These are phyloP conservation scores for Rhodosporidiobolus odoratus DNA, from an alignment of 768 basidiomycete species.

Conservation along the genomic window DNA sequence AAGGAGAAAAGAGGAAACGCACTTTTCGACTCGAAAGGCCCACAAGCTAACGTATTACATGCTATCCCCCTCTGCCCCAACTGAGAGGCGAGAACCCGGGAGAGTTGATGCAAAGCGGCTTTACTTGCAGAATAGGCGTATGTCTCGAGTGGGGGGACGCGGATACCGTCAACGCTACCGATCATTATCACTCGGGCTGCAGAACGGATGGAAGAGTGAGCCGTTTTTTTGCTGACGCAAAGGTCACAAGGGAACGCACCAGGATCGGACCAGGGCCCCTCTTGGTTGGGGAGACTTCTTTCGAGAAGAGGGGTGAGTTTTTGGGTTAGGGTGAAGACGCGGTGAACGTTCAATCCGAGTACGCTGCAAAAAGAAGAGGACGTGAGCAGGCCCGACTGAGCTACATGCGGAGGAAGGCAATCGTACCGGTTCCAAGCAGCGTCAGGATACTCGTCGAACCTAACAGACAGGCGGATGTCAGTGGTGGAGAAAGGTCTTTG, in stretches of 20 bases:
- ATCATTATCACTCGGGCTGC: slow-evolving; percentile 50
- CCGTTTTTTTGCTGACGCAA: not conserved
- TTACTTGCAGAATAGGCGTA: slow-evolving; percentile 66
- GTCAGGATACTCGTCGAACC: slow-evolving; percentile 30
- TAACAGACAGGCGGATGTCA: not conserved
- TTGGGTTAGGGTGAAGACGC: slow-evolving; percentile 63
- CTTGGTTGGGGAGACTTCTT: slow-evolving; percentile 44
- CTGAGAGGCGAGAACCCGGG: slow-evolving; percentile 56
- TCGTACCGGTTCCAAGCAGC: slow-evolving; percentile 20
- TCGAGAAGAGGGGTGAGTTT: slow-evolving; percentile 58
- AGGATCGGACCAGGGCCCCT: slow-evolving; percentile 61
- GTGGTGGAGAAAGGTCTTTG: too few relatives aligned
- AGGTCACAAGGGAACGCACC: slow-evolving; percentile 36
- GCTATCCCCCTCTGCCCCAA: slow-evolving; percentile 59
- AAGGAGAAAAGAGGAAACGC: slow-evolving; percentile 11
- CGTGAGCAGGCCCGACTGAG: not conserved
- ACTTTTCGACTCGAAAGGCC: slow-evolving; percentile 47
- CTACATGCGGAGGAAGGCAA: not conserved
- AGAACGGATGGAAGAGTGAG: not conserved
- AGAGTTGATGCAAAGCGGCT: slow-evolving; percentile 59
- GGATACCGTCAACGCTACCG: slow-evolving; percentile 39
- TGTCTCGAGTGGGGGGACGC: slow-evolving; percentile 57
- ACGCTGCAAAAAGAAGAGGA: slow-evolving; percentile 50
- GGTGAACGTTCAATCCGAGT: slow-evolving; percentile 59
- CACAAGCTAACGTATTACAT: slow-evolving; percentile 63